These are phyloP conservation scores for Didymella glomerata DNA, from an alignment of 2,329 filamentous ascomycete species.

Conservation along the genomic window DNA sequence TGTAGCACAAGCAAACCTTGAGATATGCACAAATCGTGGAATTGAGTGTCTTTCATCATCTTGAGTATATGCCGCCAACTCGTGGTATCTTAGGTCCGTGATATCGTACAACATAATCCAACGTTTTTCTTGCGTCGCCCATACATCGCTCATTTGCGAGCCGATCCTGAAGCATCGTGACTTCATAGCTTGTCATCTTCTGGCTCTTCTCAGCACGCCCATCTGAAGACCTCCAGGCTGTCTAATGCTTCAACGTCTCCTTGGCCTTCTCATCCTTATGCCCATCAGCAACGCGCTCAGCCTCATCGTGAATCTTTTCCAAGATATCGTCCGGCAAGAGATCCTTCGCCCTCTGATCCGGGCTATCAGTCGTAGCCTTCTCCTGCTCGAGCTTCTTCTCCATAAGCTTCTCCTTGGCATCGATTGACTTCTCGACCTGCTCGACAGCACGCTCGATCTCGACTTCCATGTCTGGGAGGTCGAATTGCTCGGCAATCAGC, in stretches of 20 bases:
- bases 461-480: slow-evolving; percentile 61
- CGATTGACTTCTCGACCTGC: slow-evolving; percentile 58
- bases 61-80: slow-evolving; percentile 12
- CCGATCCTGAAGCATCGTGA: not conserved
- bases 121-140: slow-evolving; percentile 9
- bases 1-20: not conserved
- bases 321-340: slow-evolving; percentile 39
- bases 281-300: slow-evolving; percentile 34
- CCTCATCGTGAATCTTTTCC: slow-evolving; percentile 36
- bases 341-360: slow-evolving; percentile 40
- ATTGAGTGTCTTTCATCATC: slow-evolving; percentile 3
- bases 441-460: slow-evolving; percentile 63
- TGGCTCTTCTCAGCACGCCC: not conserved
- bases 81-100: slow-evolving; percentile 16
- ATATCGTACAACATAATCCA: slow-evolving; percentile 19
- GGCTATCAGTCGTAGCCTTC: slow-evolving; percentile 37
- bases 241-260: slow-evolving; percentile 13
- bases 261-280: slow-evolving; percentile 22
- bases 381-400: slow-evolving; percentile 51
- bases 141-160: not conserved
- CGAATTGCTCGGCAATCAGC: slow-evolving; percentile 59
- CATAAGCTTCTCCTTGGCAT: slow-evolving; percentile 48
- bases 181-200: not conserved
- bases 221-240: not conserved
- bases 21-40: not conserved